These are phyloP conservation scores for Teunomyces panamensis DNA, from an alignment of 805 yeast species.

Conservation along the genomic window DNA sequence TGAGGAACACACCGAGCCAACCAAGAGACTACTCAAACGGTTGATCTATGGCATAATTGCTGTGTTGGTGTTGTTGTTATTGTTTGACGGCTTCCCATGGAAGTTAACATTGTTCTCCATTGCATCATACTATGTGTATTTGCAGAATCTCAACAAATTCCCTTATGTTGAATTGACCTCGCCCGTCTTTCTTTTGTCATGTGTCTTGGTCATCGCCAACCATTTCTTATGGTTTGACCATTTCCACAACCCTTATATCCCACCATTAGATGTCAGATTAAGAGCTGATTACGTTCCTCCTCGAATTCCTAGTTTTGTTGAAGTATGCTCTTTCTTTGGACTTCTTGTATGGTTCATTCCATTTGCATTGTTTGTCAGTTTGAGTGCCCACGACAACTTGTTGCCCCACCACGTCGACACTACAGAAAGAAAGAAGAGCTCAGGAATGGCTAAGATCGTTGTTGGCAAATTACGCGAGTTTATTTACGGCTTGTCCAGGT, in stretches of 20 bases:
- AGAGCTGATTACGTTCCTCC: constrained; percentile 60
- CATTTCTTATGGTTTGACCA: constrained; percentile 89
- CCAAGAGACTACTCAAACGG: constrained; percentile 64
- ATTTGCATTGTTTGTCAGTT: constrained; percentile 83
- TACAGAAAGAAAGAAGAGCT: constrained; percentile 31
- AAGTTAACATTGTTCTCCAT: constrained; percentile 65
- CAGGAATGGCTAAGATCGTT: constrained; percentile 65
- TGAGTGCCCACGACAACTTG: constrained; percentile 88
- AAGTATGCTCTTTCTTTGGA: constrained; percentile 94
- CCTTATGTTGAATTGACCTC: constrained; percentile 79
- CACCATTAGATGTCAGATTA: constrained; percentile 62
- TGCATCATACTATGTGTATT: constrained; percentile 66
- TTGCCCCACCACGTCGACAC: constrained; percentile 55
- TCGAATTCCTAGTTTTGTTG: constrained; percentile 75
- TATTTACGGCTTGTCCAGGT: constrained; percentile 44
- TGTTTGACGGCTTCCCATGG: constrained; percentile 81
- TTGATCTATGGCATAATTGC: constrained; percentile 61
- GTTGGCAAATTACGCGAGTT: constrained; percentile 52
- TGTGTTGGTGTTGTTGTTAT: constrained; percentile 52
- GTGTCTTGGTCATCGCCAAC: constrained; percentile 69
- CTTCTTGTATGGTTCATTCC: constrained; percentile 93
- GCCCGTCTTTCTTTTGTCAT: constrained; percentile 66
- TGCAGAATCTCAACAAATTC: constrained; percentile 73
- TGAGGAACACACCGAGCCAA: constrained; percentile 88
- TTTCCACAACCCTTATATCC: constrained; percentile 70